Conservation (phyloP, 2,329 filamentous ascomycete species). For the Incumbomyces lentus region DNA sequence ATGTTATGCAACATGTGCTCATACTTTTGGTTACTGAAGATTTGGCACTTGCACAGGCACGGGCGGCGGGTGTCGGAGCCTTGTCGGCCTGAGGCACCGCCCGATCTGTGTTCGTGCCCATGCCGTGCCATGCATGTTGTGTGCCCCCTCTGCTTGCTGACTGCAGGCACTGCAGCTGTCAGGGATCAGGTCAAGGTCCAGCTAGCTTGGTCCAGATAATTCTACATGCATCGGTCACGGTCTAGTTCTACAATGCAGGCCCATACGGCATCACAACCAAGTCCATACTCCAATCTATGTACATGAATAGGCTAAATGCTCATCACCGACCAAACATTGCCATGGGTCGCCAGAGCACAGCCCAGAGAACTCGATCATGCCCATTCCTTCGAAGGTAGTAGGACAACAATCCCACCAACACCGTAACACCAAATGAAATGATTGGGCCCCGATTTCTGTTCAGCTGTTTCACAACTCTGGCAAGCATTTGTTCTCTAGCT, state of each 20-base stretch:
- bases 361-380: conserved; percentile 22
- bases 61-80: no score
- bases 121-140: no score
- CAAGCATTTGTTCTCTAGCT: conserved; percentile 50
- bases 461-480: conserved; percentile 41
- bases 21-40: no score
- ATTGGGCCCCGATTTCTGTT: conserved; percentile 58
- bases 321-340: not conserved
- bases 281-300: not conserved
- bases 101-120: no score
- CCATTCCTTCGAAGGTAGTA: conserved; percentile 51
- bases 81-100: no score
- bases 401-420: conserved; percentile 58
- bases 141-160: no score
- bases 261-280: not conserved
- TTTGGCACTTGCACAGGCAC: no score
- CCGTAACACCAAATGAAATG: conserved; percentile 50
- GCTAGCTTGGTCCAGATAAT: no score
- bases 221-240: not conserved
- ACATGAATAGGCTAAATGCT: not conserved
- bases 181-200: no score
- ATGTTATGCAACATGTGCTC: not conserved
- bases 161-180: no score
- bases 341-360: not conserved
- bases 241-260: not conserved